These are phyloP conservation scores for Solanum etuberosum DNA, from an alignment of 257 asterid species.

Conservation along the genomic window DNA sequence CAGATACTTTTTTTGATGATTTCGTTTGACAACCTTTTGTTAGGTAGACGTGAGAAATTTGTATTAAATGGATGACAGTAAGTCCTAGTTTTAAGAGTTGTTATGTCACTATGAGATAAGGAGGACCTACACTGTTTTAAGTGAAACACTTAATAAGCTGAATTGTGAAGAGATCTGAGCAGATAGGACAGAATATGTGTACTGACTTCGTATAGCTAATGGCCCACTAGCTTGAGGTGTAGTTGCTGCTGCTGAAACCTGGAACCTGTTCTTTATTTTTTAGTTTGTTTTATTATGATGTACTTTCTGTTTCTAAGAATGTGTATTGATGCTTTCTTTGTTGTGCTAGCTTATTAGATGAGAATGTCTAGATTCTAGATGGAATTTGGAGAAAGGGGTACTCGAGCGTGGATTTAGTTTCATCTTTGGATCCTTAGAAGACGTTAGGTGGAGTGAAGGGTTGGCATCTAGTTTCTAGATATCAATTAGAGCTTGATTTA, in stretches of 20 bases:
- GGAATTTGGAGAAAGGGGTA: background rate
- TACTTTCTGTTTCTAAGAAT: background rate
- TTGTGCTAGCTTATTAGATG: background rate
- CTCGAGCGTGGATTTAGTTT: background rate
- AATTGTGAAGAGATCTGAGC: background rate
- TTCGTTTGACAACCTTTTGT: background rate
- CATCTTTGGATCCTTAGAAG: background rate
- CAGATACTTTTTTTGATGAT: background rate
- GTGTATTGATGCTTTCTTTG: background rate
- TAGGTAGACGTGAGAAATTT: background rate
- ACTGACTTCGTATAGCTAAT: background rate
- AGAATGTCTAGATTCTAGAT: background rate
- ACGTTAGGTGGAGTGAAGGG: background rate
- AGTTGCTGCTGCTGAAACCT: background rate
- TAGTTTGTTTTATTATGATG: background rate
- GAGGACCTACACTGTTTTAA: background rate
- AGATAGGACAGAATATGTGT: background rate
- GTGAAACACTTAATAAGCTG: background rate
- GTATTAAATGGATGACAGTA: background rate
- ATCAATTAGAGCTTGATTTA: background rate
- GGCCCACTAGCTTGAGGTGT: background rate
- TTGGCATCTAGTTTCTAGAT: background rate
- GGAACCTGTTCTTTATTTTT: background rate
- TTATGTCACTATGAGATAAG: background rate
- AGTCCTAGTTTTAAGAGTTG: background rate